Evolutionary conservation across 192 early-diverging fungal genomes (phyloP), one percentile per base, ranked within the genome.

Genomic region (Coemansia sp.): DNA sequence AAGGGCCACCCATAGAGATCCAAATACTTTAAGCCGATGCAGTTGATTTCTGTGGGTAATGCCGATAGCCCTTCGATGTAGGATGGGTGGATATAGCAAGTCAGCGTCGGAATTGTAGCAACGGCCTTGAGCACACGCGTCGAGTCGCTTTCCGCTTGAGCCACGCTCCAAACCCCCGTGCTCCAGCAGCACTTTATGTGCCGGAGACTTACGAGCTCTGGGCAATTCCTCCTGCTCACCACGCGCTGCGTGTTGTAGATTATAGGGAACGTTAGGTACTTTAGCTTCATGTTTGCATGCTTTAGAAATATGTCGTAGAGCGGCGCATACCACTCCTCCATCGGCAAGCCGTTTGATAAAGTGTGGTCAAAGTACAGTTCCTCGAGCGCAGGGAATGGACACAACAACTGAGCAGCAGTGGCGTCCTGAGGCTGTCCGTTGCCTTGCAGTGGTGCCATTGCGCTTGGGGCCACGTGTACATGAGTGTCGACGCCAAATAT

Each of bases 121-220:
- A 75, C 71, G 0, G 74, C 66, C 8, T 45, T 65, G 21, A 81
- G 61, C 28, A 81, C 66, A 1, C 79, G 61, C 12, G 79, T 81
- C 18, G 79, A 81, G 28, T 81, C 79, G 42, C 79, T 81, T 3
- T 68, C 72, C 0, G 16, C 39, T 25, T 63, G 66, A 12, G 25
- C 15, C 3, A 52, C 10, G 42, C 63, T 57, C 74, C 73, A 67
- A 10, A 43, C 16, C 0, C 70, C 79, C n/a, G 79, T 81, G 1
- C 73, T 73, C 79, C 79, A 81, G 57, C 79, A 81, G 52, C 79
- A 81, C 64, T 81, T 81, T 48, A 81, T 75, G 15, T 81, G 79
- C 0, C 74, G 63, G 15, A 81, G 45, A 2, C 74, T 70, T 1
- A 70, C 64, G 18, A 81, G 46, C 37, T 42, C 8, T 2, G 79